Evolutionary conservation across 805 yeast species (phyloP).

Genomic region (Kuraishia cidri): DNA sequence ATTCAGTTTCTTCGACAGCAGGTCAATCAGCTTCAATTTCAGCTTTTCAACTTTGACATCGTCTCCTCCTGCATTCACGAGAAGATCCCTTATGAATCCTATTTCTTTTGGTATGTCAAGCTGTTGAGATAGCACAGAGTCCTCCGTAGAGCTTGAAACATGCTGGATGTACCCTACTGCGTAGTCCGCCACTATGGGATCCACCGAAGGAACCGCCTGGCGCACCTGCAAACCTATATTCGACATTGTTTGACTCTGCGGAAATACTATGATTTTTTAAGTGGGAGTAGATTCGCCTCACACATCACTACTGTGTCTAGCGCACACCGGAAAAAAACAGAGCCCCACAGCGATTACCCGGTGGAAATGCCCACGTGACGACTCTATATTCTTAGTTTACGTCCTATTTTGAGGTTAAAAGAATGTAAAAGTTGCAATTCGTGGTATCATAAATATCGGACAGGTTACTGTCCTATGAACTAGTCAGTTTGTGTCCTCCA

Average conservation of each 20-base stretch:
- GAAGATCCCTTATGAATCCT: conserved; percentile 51
- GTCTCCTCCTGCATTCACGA: conserved; percentile 80
- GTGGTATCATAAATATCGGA: too few relatives aligned
- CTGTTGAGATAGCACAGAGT: conserved; percentile 71
- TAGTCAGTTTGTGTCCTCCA: conserved; percentile 10
- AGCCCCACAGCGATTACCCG: too few relatives aligned
- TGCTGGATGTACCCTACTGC: conserved; percentile 88
- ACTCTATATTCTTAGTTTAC: too few relatives aligned
- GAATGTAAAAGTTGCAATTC: too few relatives aligned
- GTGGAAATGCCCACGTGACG: too few relatives aligned
- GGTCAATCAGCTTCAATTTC: conserved; percentile 33
- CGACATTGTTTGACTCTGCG: too few relatives aligned
- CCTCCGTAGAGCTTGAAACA: conserved; percentile 68
- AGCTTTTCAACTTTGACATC: conserved; percentile 42
- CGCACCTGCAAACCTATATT: conserved; percentile 49
- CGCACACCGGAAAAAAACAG: too few relatives aligned
- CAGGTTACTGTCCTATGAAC: too few relatives aligned
- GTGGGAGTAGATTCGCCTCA: too few relatives aligned
- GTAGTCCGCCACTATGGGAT: conserved; percentile 80
- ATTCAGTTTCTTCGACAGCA: conserved; percentile 40
- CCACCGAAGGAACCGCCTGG: conserved; percentile 80
- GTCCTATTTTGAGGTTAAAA: too few relatives aligned
- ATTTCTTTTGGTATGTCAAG: conserved; percentile 64
- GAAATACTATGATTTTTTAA: too few relatives aligned
- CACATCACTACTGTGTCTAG: too few relatives aligned